Evolutionary conservation across 164 flowering plant species (phyloP).

Genomic region (Echeveria elegans): DNA sequence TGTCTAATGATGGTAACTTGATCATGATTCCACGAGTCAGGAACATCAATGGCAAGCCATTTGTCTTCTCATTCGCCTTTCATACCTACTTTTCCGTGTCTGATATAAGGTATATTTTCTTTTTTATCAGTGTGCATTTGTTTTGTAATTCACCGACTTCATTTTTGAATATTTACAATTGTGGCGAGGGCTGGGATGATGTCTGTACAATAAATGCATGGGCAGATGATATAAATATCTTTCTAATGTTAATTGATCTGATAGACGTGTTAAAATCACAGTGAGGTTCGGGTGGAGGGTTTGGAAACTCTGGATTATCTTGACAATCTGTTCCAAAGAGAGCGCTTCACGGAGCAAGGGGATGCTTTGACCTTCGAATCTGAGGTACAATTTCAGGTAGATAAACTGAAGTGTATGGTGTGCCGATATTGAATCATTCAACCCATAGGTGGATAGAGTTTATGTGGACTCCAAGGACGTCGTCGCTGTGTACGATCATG

Average conservation of each 20-base stretch:
- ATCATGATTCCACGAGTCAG: constrained; percentile 48
- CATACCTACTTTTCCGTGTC: constrained; percentile 52
- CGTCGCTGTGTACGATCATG: constrained; percentile 85
- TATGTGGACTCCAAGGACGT: constrained; percentile 55
- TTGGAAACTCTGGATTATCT: constrained; percentile 39
- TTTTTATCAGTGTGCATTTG: not conserved
- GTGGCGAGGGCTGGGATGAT: not conserved
- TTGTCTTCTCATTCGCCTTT: constrained; percentile 47
- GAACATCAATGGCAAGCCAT: constrained; percentile 46
- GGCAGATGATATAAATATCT: not conserved
- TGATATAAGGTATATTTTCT: constrained; percentile 44
- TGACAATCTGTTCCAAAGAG: constrained; percentile 29
- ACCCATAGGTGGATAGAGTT: constrained; percentile 61
- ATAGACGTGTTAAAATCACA: constrained; percentile 9
- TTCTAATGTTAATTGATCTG: not conserved
- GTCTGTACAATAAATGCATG: not conserved
- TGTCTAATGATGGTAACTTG: constrained; percentile 42
- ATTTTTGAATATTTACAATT: not conserved
- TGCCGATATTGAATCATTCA: not conserved
- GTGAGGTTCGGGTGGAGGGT: constrained; percentile 44
- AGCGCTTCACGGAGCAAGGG: constrained; percentile 87
- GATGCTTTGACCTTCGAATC: constrained; percentile 89
- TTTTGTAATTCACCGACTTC: not conserved
- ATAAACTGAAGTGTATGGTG: not conserved
- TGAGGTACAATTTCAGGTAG: constrained; percentile 41